Base-by-base conservation (phyloP, 164 flowering plant species). In the Piper longum region DNA sequence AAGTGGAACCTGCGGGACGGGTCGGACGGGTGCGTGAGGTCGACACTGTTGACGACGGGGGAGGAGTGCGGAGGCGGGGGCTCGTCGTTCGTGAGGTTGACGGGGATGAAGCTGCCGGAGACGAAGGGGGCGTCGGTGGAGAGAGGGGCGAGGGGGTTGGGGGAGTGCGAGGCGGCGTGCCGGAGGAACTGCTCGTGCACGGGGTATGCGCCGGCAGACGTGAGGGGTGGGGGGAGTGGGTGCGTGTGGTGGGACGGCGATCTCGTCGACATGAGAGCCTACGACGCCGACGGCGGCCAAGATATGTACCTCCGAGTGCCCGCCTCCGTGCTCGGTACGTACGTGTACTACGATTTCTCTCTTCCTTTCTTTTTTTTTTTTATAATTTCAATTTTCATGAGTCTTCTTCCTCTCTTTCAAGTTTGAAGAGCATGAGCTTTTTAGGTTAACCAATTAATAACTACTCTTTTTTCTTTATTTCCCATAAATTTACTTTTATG, bases 81-180 rank as follows among this genome's bases (percentile, higher is more conserved):
- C 36, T 26, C 36, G 36, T 26, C 36, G 18, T 70, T 76, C 43
- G 18, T 52, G 5, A 60, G 39, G 64, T 18, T 44, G 41, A 36
- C 13, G 4, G 66, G 61, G 2, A 40, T 76, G 65, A 78, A 78
- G 64, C 18, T 78, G 70, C 84, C 81, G 0, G 81, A 80, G 9
- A 41, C 52, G n/a, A 51, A 14, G 4, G 3, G 4, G 12, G 8
- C 64, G 14, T 62, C 52, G 2, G 62, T 48, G 11, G 62, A 65
- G 12, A 41, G 0, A 11, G 19, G 62, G 16, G 18, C 16, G 61
- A 60, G 36, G 36, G 36, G 57, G 8, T 12, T 43, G 18, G 26
- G 18, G n/a, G 59, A 60, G 1, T 78, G 85, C 36, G 45, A 67
- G 64, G 60, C 9, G 16, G 45, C 5, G 59, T 79, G 85, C 63